Evolutionary conservation across 768 basidiomycete species (phyloP), one percentile per base, ranked within the genome.

Genomic region (Vishniacozyma victoriae): DNA sequence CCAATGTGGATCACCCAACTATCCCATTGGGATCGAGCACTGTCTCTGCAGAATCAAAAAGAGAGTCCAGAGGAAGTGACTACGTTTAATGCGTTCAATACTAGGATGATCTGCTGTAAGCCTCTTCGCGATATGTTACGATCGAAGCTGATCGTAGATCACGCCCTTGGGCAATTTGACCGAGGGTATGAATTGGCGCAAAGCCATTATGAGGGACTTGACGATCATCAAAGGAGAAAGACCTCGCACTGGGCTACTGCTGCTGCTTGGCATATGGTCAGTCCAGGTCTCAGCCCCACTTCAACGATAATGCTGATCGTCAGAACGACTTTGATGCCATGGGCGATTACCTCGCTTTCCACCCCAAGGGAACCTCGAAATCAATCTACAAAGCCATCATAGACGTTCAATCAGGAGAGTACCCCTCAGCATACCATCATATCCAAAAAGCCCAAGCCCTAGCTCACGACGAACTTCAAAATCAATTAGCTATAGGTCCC

Each of bases 321-420:
- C 33, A 64, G 56, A 60, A 57, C n/a, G 68, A 72, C 49, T 72
- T 57, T 47, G 62, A 64, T 22, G 42, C 60, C 11, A 72, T 72
- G 70, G 55, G 62, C 19, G 60, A 67, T 42, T 72, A 59, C 33
- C 52, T 67, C 7, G 56, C 68, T 2, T 67, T 64, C 44, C 64
- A 68, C 26, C 62, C 60, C 5, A 67, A 68, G 41, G 70, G 70
- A 6, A 63, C 68, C 3, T 55, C 59, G 15, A 72, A 68, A 46
- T 58, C 62, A 20, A 54, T 72, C 5, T 72, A 70, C 62, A 72
- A 72, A 54, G 70, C 70, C 18, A 64, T 72, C 35, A 59, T 72
- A 33, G 68, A 72, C 38, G 62, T 69, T 22, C 54, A 65, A 16
- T 55, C 62, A 27, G 54, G 52, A 4, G 43, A 67, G 19, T 67